Conservation (phyloP, 495 filamentous ascomycete species). For the Penicillium canescens region DNA sequence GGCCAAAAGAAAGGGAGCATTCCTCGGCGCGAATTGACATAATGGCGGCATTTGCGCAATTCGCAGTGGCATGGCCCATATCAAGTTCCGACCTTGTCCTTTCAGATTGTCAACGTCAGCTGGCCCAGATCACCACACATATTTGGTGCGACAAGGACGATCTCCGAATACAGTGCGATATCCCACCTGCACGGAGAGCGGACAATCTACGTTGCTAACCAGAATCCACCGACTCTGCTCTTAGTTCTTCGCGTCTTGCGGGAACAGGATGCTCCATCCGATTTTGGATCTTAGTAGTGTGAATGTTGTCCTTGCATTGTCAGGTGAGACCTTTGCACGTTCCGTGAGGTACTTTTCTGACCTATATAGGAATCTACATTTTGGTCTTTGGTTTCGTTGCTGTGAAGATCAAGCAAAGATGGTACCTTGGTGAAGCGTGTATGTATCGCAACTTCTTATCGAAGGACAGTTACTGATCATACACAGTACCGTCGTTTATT, state of each 20-base stretch:
- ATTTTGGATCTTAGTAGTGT: constrained; percentile 53
- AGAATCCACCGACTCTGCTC: background rate
- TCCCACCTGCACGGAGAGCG: background rate
- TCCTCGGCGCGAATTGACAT: background rate
- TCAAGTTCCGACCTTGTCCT: background rate
- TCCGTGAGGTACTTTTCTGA: constrained; percentile 3
- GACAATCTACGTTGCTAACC: background rate
- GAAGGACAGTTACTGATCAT: background rate
- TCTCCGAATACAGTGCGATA: too few relatives aligned
- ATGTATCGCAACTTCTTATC: constrained; percentile 16
- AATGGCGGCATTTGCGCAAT: background rate
- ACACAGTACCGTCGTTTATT: constrained; percentile 51
- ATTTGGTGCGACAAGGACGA: too few relatives aligned
- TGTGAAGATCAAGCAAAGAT: constrained; percentile 51
- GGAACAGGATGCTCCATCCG: constrained; percentile 42
- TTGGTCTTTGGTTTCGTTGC: constrained; percentile 50
- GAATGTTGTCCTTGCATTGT: constrained; percentile 48
- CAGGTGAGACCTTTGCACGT: constrained; percentile 30
- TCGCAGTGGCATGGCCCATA: background rate
- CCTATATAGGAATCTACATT: constrained; percentile 27
- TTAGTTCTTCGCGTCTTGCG: background rate
- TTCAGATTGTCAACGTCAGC: too few relatives aligned
- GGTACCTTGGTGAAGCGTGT: constrained; percentile 61
- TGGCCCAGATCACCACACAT: too few relatives aligned
- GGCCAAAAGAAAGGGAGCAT: background rate